A percentile compares a stretch with the other conserved stretches of the same genome.
Conservation (phyloP, 306 rosid genomes). For the Abrus pulchellus region DNA sequence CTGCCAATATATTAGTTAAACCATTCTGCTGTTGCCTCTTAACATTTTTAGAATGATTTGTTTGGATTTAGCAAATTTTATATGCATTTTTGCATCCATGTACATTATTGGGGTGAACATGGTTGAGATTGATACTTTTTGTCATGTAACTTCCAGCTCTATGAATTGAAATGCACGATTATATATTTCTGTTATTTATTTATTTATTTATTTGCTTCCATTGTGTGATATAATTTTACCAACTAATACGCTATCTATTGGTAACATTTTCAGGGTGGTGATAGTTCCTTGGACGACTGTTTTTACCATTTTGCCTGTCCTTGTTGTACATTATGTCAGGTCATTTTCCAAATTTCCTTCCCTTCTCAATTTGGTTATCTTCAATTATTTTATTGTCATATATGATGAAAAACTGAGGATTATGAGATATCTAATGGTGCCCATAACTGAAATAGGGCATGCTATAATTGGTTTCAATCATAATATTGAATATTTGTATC, state of each 20-base stretch:
- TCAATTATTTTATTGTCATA: background rate
- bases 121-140: background rate
- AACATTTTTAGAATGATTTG: conserved; percentile 3
- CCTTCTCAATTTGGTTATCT: conserved; percentile 22
- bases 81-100: background rate
- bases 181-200: background rate
- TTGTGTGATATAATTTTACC: conserved; percentile 1
- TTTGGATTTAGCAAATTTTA: conserved; percentile 5
- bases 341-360: conserved; percentile 20
- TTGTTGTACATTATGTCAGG: conserved; percentile 56
- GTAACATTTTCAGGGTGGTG: conserved; percentile 47
- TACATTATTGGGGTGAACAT: background rate
- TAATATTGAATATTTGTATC: conserved; percentile 4
- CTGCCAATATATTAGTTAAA: background rate
- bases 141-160: background rate
- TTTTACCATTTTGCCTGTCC: conserved; percentile 56
- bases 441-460: background rate
- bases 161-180: background rate
- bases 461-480: background rate
- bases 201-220: background rate
- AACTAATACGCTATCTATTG: conserved; percentile 5
- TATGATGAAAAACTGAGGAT: background rate
- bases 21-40: background rate
- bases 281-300: conserved; percentile 55
- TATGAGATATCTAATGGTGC: background rate